Conservation (phyloP, 2,329 filamentous ascomycete genomes). For the Mollisiaceae sp. region DNA sequence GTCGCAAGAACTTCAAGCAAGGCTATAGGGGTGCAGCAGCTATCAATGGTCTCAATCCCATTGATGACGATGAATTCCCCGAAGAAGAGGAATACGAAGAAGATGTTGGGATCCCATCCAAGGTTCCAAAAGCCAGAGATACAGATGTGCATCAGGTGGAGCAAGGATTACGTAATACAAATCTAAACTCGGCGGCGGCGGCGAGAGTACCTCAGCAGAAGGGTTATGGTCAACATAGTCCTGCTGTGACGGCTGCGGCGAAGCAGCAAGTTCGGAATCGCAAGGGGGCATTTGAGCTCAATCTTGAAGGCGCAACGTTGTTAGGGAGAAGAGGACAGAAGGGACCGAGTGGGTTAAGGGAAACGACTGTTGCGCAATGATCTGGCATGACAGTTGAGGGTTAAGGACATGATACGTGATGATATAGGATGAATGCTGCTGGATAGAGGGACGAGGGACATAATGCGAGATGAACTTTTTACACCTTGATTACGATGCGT, state of each 20-base stretch:
- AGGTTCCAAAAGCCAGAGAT: slow-evolving; percentile 70
- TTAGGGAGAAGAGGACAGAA: slow-evolving; percentile 73
- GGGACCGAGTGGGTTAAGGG: slow-evolving; percentile 39
- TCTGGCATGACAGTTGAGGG: not conserved
- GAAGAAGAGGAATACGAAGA: slow-evolving; percentile 64
- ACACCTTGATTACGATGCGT: not conserved
- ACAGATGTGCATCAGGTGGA: slow-evolving; percentile 74
- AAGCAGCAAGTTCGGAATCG: slow-evolving; percentile 76
- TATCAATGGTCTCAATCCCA: slow-evolving; percentile 68
- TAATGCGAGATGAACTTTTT: not conserved
- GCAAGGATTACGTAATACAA: slow-evolving; percentile 84
- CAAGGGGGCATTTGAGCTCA: slow-evolving; percentile 89
- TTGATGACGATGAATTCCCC: slow-evolving; percentile 70
- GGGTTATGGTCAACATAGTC: slow-evolving; percentile 89
- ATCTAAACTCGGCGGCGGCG: slow-evolving; percentile 69
- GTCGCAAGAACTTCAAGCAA: slow-evolving; percentile 81
- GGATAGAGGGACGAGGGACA: not conserved
- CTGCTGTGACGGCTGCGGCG: slow-evolving; percentile 81
- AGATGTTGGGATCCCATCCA: slow-evolving; percentile 59
- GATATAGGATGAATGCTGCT: not conserved
- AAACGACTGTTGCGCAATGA: slow-evolving; percentile 30
- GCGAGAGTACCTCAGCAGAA: slow-evolving; percentile 55
- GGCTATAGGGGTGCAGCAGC: slow-evolving; percentile 67
- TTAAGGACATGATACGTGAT: no score
- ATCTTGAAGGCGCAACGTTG: slow-evolving; percentile 86